Evolutionary conservation across 352 stramenopile genomes (phyloP).

Genomic region (Globisporangium uncinulatum): DNA sequence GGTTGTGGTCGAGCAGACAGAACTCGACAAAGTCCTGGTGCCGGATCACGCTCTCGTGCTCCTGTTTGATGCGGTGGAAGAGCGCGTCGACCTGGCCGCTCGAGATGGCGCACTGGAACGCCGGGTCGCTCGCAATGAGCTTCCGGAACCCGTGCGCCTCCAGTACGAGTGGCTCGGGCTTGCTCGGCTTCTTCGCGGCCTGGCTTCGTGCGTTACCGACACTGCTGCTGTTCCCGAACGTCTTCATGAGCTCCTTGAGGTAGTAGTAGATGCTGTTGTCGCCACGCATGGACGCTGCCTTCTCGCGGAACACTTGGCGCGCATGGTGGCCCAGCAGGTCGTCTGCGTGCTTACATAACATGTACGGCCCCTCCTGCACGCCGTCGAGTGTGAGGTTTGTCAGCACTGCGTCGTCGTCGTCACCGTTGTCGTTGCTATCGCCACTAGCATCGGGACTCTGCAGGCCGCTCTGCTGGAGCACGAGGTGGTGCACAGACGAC

Average conservation of each 20-base stretch:
- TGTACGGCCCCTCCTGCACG: slow-evolving; percentile 70
- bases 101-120: slow-evolving; percentile 64
- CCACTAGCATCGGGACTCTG: neutral
- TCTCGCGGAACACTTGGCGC: slow-evolving; percentile 80
- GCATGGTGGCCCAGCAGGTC: slow-evolving; percentile 75
- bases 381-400: slow-evolving; percentile 74
- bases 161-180: slow-evolving; percentile 45
- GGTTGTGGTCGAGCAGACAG: slow-evolving; percentile 70
- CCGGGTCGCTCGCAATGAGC: slow-evolving; percentile 69
- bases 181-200: slow-evolving; percentile 29
- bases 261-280: slow-evolving; percentile 85
- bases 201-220: slow-evolving; percentile 23
- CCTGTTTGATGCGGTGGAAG: slow-evolving; percentile 63
- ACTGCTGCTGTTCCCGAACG: slow-evolving; percentile 22
- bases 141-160: slow-evolving; percentile 73
- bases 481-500: neutral
- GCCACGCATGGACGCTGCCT: slow-evolving; percentile 70
- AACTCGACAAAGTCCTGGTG: slow-evolving; percentile 80
- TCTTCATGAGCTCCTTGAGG: slow-evolving; percentile 77
- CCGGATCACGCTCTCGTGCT: slow-evolving; percentile 45
- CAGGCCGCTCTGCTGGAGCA: slow-evolving; percentile 2
- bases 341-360: slow-evolving; percentile 82
- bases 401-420: slow-evolving; percentile 40
- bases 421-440: slow-evolving; percentile 8
- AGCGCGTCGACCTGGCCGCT: slow-evolving; percentile 68